Evolutionary conservation across 78 protist species (phyloP), one percentile per base, ranked within the genome.

Genomic region (Dictyostelium purpureum): DNA sequence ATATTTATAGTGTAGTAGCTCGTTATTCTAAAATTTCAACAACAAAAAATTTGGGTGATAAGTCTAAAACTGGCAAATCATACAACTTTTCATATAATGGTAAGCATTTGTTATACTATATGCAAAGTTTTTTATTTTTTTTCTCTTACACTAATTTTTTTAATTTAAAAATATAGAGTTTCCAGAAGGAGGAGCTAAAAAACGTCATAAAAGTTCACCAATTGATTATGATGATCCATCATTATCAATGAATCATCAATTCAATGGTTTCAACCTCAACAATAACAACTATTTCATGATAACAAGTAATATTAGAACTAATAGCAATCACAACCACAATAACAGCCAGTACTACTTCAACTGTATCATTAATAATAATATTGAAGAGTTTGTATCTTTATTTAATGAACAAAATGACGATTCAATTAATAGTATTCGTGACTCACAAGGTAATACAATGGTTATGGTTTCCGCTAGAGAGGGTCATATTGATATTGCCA

Each of bases 1-100:
- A 61, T 31, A 59, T 31, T 9, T 77, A 77, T 45, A 59, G 24
- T 24, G 85, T 77, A 7, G 35, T 71, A 2, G 40, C 85, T 16
- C 85, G 85, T 61, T 77, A 77, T 43, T 59, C 85, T 0, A 77
- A 77, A 43, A 77, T 4, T 21, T 24, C 85, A 33, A 77, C 85
- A 33, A 77, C 56, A 66, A 77, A 77, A 21, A 71, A 77, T 35
- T 59, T 59, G 45, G 85, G 42, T 43, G 11, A 63, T 38, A 63
- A 63, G 12, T 37, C 69, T 5, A 76, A 76, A 45, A 59, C 35
- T 24, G 85, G 85, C 2, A 77, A 77, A 24, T 21, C 51, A 18
- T 40, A n/a, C 45, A 1, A 14, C 21, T 77, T 77, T 21, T 24
- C 11, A 2, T 77, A 77, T 43, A 77, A 77, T 28, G 65, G 65